Evolutionary conservation across 2,329 filamentous ascomycete genomes (phyloP), one percentile per base, ranked within the genome.

Genomic region (Hypoxylon sp.): DNA sequence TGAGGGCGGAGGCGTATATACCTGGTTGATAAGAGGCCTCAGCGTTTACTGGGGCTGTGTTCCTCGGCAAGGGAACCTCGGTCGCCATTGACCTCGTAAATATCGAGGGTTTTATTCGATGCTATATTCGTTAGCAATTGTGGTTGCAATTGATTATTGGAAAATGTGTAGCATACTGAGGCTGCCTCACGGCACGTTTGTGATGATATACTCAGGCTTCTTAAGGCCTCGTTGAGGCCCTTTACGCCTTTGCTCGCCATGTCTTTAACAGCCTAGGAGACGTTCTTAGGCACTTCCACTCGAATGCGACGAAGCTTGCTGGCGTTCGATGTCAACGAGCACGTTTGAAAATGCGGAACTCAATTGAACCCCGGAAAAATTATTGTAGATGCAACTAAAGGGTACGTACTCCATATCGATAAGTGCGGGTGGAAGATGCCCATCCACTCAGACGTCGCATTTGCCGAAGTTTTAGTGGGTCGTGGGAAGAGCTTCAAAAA

Each of bases 71-170:
- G 5, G 82, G 75, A 8, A 81, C 77, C 62, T 85, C 83, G 54
- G 88, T 87, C 37, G 87, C 87, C 82, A 88, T 86, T 69, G 85
- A 82, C 63, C 87, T 81, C 52, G 81, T 78, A 60, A 85, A 82
- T n/a, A 79, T 73, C 14, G 68, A 63, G 32, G 70, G 71, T 7
- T 75, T 73, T 70, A 76, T 69, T 53, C 73, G 70, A 51, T 67
- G 67, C 73, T 75, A 45, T 32, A 6, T 11, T 46, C 45, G 55
- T 71, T 61, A 69, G 55, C 52, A 56, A 14, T 6, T 25, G 51
- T 27, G 16, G 8, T 53, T 27, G n/a, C 32, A 27, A 14, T 37
- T 27, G 23, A 70, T 67, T 25, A 67, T 62, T 32, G 39, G 52
- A 46, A 39, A 46, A 19, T 47, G 32, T 32, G 21, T 30, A 27